Base-by-base conservation (phyloP, 352 stramenopile genomes). In the Globisporangium uncinulatum region DNA sequence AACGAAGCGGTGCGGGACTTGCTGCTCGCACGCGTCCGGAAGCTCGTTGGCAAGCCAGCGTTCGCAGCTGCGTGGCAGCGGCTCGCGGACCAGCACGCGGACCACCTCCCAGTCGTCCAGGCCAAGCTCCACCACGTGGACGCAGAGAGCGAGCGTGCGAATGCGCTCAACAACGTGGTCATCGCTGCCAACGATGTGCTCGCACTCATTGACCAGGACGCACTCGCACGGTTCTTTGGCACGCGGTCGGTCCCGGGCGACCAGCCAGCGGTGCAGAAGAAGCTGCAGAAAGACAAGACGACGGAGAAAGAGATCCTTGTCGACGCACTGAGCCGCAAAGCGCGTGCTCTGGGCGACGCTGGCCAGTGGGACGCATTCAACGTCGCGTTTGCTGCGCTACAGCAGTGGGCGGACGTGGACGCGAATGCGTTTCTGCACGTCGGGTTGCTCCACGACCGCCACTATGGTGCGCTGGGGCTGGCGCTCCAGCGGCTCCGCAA, bases 331-430 rank as follows among this genome's bases (percentile, higher is more conserved):
- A 66, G 63, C 9, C 81, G 84, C 29, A 84, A 87, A 56, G 67
- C 80, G n/a, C 84, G 84, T 39, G 84, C 84, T n/a, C 52, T 91
- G 4, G 79, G 82, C 4, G 73, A 91, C 59, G 59, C 56, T 1
- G 69, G 54, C 6, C 56, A 88, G 57, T 86, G 74, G 73, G 69
- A 82, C 31, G 65, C 66, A 21, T 92, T 94, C 47, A 31, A 73
- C n/a, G 14, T 59, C 8, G 61, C 68, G n/a, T 87, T 78, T 51
- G 50, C 63, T 1, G 64, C 59, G 47, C 75, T 94, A 2, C 71
- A 90, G 53, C 86, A 94, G 60, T 94, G 84, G 84, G 77, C 66
- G 24, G 83, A 94, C 56, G 73, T 86, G 1, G 78, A 90, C 21
- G 65, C 69, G 50, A 45, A 70, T 24, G 67, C 73, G 59, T 83